These are phyloP conservation scores for Potentilla sterilis DNA, from an alignment of 306 rosid species.

Conservation along the genomic window DNA sequence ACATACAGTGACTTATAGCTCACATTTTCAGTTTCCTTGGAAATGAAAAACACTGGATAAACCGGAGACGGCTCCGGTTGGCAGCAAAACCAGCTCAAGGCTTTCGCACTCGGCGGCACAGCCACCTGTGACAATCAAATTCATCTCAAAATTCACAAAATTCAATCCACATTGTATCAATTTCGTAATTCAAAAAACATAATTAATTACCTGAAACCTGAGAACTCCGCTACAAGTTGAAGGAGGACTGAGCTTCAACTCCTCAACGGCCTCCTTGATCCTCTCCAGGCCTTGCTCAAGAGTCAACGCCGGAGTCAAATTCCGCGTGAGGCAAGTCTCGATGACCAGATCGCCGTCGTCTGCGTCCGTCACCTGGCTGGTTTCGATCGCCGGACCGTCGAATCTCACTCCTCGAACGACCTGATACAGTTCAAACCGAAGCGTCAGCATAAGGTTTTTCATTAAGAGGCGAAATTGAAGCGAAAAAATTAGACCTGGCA, in stretches of 20 bases:
- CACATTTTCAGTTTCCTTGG: conserved; percentile 51
- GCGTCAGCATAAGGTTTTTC: neutral
- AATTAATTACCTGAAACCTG: conserved; percentile 65
- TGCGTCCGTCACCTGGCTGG: conserved; percentile 20
- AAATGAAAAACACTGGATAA: conserved; percentile 68
- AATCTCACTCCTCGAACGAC: conserved; percentile 30
- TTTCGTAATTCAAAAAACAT: neutral
- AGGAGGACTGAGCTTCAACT: conserved; percentile 57
- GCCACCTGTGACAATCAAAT: conserved; percentile 53
- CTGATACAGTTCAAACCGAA: neutral
- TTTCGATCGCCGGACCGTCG: conserved; percentile 35
- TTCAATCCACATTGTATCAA: neutral
- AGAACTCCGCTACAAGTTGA: conserved; percentile 49
- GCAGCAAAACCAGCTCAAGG: conserved; percentile 71
- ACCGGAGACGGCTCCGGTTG: conserved; percentile 66
- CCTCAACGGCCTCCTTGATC: conserved; percentile 55
- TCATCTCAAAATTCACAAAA: conserved; percentile 13
- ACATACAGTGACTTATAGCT: conserved; percentile 52
- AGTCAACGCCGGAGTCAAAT: conserved; percentile 70
- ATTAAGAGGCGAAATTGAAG: neutral
- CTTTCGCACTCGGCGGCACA: conserved; percentile 81
- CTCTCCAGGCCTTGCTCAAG: conserved; percentile 64
- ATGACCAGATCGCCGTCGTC: conserved; percentile 48
- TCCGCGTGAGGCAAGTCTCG: conserved; percentile 65
- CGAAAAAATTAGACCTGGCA: neutral